Evolutionary conservation across 768 basidiomycete species (phyloP).

Genomic region (Trametopsis cervina): DNA sequence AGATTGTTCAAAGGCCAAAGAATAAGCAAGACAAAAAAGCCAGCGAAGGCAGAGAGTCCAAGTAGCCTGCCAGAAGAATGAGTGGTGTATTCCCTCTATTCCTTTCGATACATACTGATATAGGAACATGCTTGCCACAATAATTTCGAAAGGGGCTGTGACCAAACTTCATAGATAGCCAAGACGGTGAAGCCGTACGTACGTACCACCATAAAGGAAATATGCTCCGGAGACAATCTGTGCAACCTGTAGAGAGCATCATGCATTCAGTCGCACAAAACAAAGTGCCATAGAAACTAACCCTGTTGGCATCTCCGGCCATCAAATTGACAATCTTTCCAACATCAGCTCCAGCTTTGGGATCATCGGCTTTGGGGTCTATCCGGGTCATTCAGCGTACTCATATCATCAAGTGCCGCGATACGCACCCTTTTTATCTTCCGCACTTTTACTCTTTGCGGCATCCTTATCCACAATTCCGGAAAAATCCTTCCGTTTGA

Average conservation of each 20-base stretch:
- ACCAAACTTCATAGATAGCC: not conserved
- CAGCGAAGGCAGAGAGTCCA: conserved; percentile 67
- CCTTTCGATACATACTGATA: conserved; percentile 47
- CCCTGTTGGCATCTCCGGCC: conserved; percentile 68
- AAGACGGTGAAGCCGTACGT: not conserved
- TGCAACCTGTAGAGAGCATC: conserved; percentile 25
- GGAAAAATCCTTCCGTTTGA: conserved; percentile 78
- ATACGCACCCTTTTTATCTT: conserved; percentile 12
- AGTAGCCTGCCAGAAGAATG: conserved; percentile 39
- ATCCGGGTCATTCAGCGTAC: not conserved
- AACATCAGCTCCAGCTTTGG: conserved; percentile 73
- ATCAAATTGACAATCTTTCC: conserved; percentile 91
- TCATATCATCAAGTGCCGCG: not conserved
- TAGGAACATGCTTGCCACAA: conserved; percentile 66
- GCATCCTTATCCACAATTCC: conserved; percentile 58
- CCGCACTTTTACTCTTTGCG: conserved; percentile 32
- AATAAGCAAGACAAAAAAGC: conserved; percentile 58
- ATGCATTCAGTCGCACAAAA: conserved; percentile 7
- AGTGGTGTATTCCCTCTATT: not conserved
- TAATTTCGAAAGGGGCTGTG: conserved; percentile 70
- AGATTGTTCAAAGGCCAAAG: conserved; percentile 69
- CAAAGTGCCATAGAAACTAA: not conserved
- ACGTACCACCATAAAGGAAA: conserved; percentile 59
- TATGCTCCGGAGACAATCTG: conserved; percentile 50
- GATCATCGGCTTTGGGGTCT: conserved; percentile 34